Evolutionary conservation across 2,329 filamentous ascomycete genomes (phyloP), one percentile per base, ranked within the genome.

Genomic region (Claviceps pazoutovae): DNA sequence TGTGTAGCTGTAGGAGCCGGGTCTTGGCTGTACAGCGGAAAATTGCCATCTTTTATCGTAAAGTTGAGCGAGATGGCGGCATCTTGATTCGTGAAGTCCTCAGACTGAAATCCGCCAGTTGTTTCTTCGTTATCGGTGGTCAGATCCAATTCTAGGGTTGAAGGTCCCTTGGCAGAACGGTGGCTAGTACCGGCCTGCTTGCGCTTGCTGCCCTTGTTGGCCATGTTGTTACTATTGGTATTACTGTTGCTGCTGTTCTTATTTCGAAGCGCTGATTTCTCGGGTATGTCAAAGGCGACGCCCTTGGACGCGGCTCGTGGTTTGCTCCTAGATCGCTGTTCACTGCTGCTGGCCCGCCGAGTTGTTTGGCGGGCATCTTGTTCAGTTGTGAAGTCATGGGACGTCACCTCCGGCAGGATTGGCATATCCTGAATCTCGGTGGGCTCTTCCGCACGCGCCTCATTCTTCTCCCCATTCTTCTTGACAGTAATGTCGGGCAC

Each of bases 401-500:
- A 62, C 2, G 65, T 66, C 47, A 64, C 54, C 42, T 67, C 66
- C 2, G 60, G 61, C 37, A 63, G 53, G 11, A 48, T 51, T 8
- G 60, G 58, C 54, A 62, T 48, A 4, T 68, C 64, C 48, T 61
- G 61, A 2, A 61, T 63, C 47, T 63, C 61, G 4, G 63, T 66
- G 53, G 60, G 62, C 53, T 71, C 66, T 9, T 42, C 53, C 2
- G 55, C 56, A 7, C 49, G 63, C 23, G 62, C 59, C 21, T 66
- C 64, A 51, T 71, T 69, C 4, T 65, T 68, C 51, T 75, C 59
- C 19, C 66, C 64, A 51, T 71, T 68, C 4, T 65, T 68, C 51
- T 75, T 71, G 37, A 78, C 67, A 2, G 76, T 80, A 55, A 79
- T 79, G 55, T 80, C 77, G 21, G 77, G 75, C 52, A 80, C 67